phyloP scores from a whole-genome alignment of 257 asterid species.

The Fraxinus pennsylvanica region DNA sequence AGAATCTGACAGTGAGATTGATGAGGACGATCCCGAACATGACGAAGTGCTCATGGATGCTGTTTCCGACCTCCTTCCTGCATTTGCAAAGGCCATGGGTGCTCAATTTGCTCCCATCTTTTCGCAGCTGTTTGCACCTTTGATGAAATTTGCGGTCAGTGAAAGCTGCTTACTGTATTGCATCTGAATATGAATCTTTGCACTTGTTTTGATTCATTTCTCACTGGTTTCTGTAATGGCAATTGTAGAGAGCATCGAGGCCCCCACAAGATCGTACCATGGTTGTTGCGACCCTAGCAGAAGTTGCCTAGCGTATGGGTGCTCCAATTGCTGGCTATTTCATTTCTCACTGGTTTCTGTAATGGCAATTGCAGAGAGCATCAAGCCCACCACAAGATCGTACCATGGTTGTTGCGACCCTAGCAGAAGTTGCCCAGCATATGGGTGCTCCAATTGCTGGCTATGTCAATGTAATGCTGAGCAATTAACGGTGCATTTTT shows the following conservation, averaged over 20 bases:
- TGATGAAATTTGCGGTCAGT: conserved; percentile 92
- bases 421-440: conserved; percentile 99
- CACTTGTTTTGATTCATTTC: conserved; percentile 13
- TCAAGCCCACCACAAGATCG: conserved; percentile 88
- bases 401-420: conserved; percentile 98
- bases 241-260: conserved; percentile 78
- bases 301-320: conserved; percentile 99
- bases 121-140: conserved; percentile 71
- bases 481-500: background rate
- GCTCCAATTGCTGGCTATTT: conserved; percentile 80
- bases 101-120: conserved; percentile 82
- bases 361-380: conserved; percentile 60
- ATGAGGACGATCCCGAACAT: conserved; percentile 83
- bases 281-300: conserved; percentile 99
- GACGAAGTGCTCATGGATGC: conserved; percentile 99
- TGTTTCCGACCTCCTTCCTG: conserved; percentile 97
- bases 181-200: background rate
- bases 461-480: conserved; percentile 68
- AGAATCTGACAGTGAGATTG: conserved; percentile 79
- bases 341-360: conserved; percentile 14
- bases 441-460: conserved; percentile 96
- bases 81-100: conserved; percentile 92
- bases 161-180: conserved; percentile 22
- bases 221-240: conserved; percentile 19
- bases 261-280: conserved; percentile 91